Percentiles rank a stretch among this genome's conserved stretches.
phyloP scores from a whole-genome alignment of 192 early-diverging fungal species.

The Backusella parvicylindrica region DNA sequence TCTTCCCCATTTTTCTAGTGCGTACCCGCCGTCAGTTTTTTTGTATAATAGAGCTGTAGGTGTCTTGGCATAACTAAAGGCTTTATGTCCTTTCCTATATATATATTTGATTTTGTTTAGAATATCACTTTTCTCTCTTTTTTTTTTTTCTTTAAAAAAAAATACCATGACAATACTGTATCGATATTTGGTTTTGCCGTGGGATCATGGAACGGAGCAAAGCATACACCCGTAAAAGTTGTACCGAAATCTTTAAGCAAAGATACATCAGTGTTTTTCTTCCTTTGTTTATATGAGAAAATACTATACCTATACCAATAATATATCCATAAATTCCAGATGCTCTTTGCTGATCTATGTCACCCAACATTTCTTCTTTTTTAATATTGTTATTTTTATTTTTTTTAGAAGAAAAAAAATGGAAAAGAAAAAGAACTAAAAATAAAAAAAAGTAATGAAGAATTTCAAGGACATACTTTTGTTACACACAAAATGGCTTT shows the following conservation, averaged over 20 bases:
- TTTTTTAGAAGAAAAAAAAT: not conserved
- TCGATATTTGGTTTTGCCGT: not conserved
- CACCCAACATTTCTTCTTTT: not conserved
- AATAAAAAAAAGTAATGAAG: not conserved
- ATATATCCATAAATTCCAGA: slow-evolving; percentile 16
- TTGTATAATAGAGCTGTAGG: slow-evolving; percentile 39
- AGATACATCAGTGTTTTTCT: no score
- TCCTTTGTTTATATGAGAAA: not conserved
- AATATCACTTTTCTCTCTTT: no score
- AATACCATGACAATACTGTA: not conserved
- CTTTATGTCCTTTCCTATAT: slow-evolving; percentile 33
- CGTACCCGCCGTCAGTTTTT: slow-evolving; percentile 15
- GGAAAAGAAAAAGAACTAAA: not conserved
- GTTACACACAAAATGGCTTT: not conserved
- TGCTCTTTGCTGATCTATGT: not conserved
- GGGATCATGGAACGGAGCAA: slow-evolving; percentile 12
- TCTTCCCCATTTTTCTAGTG: slow-evolving; percentile 32
- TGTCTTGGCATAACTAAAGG: slow-evolving; percentile 35
- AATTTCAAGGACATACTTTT: not conserved
- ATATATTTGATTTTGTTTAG: not conserved
- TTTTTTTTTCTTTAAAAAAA: slow-evolving; percentile 30
- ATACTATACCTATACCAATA: slow-evolving; percentile 32
- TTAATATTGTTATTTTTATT: not conserved
- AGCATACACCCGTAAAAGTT: slow-evolving; percentile 42
- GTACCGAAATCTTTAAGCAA: slow-evolving; percentile 31